Base-by-base conservation (phyloP, 345 rosid species). In the Rhodamnia argentea region DNA sequence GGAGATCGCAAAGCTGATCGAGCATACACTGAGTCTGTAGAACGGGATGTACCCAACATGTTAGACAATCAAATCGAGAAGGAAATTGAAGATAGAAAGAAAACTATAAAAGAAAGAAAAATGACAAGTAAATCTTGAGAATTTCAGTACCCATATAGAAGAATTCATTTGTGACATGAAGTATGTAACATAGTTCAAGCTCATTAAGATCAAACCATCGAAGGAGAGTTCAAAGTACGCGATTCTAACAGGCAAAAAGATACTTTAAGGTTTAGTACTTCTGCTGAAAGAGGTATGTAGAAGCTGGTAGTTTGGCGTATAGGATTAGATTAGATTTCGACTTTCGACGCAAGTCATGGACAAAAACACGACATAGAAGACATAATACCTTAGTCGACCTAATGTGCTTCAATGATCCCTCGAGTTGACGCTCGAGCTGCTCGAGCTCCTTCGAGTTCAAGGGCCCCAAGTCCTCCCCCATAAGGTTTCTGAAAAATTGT, bases 401-500 rank as follows among this genome's bases (percentile, higher is more conserved):
- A 88, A 96, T 96, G 89, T 92, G 98, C 90, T 95, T 96, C 89
- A 97, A 86, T 76, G 99, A 94, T 81, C 94, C 89, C 52, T 97
- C 96, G 8, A 97, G 93, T 85, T 94, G 96, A 89, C 93, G 96
- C 93, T 97, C 99, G 84, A 97, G 98, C 91, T 97, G 98, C 90
- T 95, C 99, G 82, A 97, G 95, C 57, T 96, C 99, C 94, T 96
- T 97, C n/a, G 97, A 90, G 84, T 91, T 92, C 56, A 97, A 85
- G 83, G 98, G 96, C 32, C 98, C 99, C 90, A 97, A 89, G 57
- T 97, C 99, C 90, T 97, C 99, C 59, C 99, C 99, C 83, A 96
- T 98, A 52, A 97, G 94, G 90, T 97, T 96, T 91, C 98, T 97
- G 75, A 55, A 83, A 27, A 27, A 16, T 54, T 13, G 40, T 6